Conservation (phyloP, 345 rosid species). For the Psidium friedrichsthalianum region DNA sequence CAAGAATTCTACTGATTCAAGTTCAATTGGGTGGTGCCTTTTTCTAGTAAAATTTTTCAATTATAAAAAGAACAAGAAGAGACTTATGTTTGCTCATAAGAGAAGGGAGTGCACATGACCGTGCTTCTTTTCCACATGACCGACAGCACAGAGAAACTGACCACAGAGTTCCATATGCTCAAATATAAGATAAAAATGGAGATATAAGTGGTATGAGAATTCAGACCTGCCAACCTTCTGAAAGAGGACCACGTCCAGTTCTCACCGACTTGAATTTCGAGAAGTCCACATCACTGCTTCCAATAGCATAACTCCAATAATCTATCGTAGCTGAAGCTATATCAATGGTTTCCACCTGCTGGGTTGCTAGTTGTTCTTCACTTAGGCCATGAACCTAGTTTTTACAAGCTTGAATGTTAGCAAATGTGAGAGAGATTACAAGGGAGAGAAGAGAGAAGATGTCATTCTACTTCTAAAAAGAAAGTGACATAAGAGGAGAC, state of each 20-base stretch:
- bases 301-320: slow-evolving; percentile 55
- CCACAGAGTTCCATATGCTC: not conserved
- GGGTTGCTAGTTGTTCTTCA: slow-evolving; percentile 36
- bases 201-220: not conserved
- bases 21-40: not conserved
- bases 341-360: slow-evolving; percentile 48
- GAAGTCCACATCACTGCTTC: slow-evolving; percentile 32
- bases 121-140: not conserved
- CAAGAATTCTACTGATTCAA: not conserved
- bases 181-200: not conserved
- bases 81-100: not conserved
- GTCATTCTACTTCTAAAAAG: not conserved
- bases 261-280: slow-evolving; percentile 41
- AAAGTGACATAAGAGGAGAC: not conserved
- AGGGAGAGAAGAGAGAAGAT: not conserved
- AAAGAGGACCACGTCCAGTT: slow-evolving; percentile 57
- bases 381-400: slow-evolving; percentile 42
- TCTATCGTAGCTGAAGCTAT: slow-evolving; percentile 49
- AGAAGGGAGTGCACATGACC: not conserved
- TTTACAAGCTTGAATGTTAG: slow-evolving; percentile 3
- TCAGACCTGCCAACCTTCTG: slow-evolving; percentile 61
- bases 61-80: not conserved
- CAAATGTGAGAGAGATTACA: not conserved
- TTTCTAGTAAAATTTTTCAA: not conserved
- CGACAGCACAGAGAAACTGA: not conserved